A percentile compares a stretch with the other conserved stretches of the same genome.
Conservation (phyloP, 352 stramenopile species). For the Globisporangium splendens region DNA sequence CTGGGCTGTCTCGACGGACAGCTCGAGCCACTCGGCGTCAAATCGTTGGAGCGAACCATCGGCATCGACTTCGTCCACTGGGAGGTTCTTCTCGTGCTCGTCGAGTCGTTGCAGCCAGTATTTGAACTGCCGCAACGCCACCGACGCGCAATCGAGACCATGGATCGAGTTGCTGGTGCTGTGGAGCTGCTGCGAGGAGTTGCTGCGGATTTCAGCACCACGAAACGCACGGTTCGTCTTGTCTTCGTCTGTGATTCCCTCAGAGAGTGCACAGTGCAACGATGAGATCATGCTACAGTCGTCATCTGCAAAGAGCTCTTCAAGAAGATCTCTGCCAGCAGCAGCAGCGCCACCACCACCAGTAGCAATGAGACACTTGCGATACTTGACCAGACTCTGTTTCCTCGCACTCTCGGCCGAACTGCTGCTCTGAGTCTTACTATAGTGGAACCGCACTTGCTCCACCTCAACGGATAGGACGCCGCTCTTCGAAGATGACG, state of each 20-base stretch:
- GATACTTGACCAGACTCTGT: conserved; percentile 11
- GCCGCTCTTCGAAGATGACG: neutral
- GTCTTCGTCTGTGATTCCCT: neutral
- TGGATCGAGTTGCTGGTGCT: neutral
- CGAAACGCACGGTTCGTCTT: neutral
- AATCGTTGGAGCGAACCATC: conserved; percentile 19
- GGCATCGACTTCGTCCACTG: conserved; percentile 7
- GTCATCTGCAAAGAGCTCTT: conserved; percentile 2
- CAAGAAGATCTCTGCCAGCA: neutral
- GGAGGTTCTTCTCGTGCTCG: conserved; percentile 19
- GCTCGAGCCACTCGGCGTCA: conserved; percentile 24
- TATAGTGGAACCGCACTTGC: conserved; percentile 7
- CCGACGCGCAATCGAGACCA: neutral
- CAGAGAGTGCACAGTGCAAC: neutral
- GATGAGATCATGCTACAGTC: neutral
- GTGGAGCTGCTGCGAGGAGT: no score
- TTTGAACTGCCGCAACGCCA: conserved; percentile 19
- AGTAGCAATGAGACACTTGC: conserved; percentile 6
- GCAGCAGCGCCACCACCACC: neutral
- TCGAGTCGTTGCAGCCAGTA: conserved; percentile 17
- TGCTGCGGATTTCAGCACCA: no score
- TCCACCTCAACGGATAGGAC: conserved; percentile 1
- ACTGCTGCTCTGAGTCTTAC: neutral
- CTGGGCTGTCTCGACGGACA: conserved; percentile 20
- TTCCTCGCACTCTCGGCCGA: neutral